Base-by-base conservation (phyloP, 345 rosid species). In the Firmiana major region DNA sequence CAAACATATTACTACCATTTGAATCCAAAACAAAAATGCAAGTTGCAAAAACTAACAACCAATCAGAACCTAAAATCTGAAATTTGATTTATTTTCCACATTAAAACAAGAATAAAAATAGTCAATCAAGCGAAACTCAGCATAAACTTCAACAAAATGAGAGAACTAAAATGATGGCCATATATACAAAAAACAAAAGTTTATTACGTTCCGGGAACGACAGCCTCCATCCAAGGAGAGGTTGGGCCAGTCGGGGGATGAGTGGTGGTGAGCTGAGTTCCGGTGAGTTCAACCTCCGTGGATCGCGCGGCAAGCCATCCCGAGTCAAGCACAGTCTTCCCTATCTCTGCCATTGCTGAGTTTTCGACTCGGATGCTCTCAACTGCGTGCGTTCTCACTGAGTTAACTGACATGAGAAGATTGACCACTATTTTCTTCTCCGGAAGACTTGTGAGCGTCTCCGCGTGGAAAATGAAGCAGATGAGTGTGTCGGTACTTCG, bases 291-390 rank as follows among this genome's bases (percentile, higher is more conserved):
- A 67, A 93, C 89, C 81, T 96, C 95, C 40, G 97, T 92, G 6
- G 99, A 96, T 83, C 99, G 88, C 28, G 97, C 98, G 6, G 99
- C 97, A 9, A 93, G 60, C 97, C 99, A 96, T 19, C 90, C 92
- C 46, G 91, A 89, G 79, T 92, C 89, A 45, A 96, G 81, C 58
- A 88, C 75, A 43, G 80, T 81, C 85, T 91, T 96, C 57, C 94
- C 92, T 13, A 87, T 85, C 80, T 81, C 83, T 76, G 86, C 84
- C 93, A 88, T 89, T 62, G 42, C 40, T 13, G 79, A 22, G 16
- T n/a, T 62, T 76, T 17, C 9, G 65, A 60, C 72, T 76, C 24
- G 72, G 26, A 67, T 24, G 34, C 17, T 26, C 8, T 26, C 64
- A 4, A 59, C 64, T 4, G 17, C 12, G 13, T 7, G 28, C 16